phyloP scores from a whole-genome alignment of 2,329 filamentous ascomycete species.

The Diplodia seriata region DNA sequence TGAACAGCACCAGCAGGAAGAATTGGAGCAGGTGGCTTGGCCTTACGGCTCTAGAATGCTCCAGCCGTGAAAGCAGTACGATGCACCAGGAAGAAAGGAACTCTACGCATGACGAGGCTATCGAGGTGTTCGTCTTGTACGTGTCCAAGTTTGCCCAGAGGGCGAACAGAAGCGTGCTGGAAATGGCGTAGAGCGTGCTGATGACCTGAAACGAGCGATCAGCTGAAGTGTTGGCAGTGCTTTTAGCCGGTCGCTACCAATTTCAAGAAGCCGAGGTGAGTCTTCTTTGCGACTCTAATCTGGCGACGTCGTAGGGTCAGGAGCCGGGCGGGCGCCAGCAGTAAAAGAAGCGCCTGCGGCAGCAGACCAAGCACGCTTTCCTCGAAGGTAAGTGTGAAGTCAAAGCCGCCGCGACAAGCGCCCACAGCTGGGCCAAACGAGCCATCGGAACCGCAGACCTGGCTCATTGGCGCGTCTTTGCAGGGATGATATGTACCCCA shows the following conservation, averaged over 20 bases:
- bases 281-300: slow-evolving; percentile 34
- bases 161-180: slow-evolving; percentile 37
- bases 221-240: slow-evolving; percentile 33
- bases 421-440: slow-evolving; percentile 38
- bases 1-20: slow-evolving; percentile 40
- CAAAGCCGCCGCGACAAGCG: slow-evolving; percentile 40
- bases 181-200: slow-evolving; percentile 37
- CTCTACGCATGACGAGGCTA: slow-evolving; percentile 36
- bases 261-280: slow-evolving; percentile 11
- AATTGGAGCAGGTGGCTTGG: slow-evolving; percentile 42
- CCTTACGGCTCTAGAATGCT: slow-evolving; percentile 40
- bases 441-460: slow-evolving; percentile 37
- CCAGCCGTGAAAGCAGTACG: slow-evolving; percentile 38
- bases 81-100: slow-evolving; percentile 11
- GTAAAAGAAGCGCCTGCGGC: slow-evolving; percentile 38
- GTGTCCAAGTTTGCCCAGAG: slow-evolving; percentile 36
- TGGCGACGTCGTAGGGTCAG: slow-evolving; percentile 38
- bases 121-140: slow-evolving; percentile 37
- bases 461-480: slow-evolving; percentile 2
- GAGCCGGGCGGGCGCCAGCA: slow-evolving; percentile 41
- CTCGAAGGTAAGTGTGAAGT: slow-evolving; percentile 42
- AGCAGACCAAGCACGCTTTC: slow-evolving; percentile 41
- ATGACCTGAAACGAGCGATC: slow-evolving; percentile 30
- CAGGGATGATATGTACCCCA: neutral
- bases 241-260: slow-evolving; percentile 32